phyloP scores from a whole-genome alignment of 1,139 yeast genomes.

The Yamadazyma songkhlaensis region DNA sequence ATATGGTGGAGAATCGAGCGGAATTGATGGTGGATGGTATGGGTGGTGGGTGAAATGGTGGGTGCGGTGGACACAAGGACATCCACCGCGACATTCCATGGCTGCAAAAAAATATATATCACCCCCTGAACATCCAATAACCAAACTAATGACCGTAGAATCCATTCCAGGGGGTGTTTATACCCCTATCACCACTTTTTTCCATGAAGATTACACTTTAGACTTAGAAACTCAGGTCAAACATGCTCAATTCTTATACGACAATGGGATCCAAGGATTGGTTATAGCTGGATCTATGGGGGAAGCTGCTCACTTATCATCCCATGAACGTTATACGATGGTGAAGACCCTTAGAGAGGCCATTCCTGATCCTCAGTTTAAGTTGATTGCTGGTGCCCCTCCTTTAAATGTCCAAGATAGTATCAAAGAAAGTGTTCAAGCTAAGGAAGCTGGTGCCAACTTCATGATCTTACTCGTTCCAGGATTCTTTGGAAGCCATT shows the following conservation, averaged over 20 bases:
- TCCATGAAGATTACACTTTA: slow-evolving; percentile 34
- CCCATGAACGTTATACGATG: slow-evolving; percentile 28
- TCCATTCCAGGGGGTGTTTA: slow-evolving; percentile 33
- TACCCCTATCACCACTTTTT: slow-evolving; percentile 51
- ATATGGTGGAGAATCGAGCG: too few relatives aligned
- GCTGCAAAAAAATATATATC: too few relatives aligned
- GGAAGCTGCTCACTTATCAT: slow-evolving; percentile 34
- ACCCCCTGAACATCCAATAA: too few relatives aligned
- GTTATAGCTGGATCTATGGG: slow-evolving; percentile 50
- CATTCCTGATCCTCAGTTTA: slow-evolving; percentile 25
- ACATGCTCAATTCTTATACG: slow-evolving; percentile 39
- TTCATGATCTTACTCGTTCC: slow-evolving; percentile 31
- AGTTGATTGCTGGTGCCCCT: slow-evolving; percentile 36
- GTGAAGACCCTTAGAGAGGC: slow-evolving; percentile 21
- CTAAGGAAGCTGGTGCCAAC: slow-evolving; percentile 34
- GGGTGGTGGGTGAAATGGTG: too few relatives aligned
- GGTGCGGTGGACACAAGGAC: too few relatives aligned
- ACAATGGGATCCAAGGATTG: slow-evolving; percentile 43
- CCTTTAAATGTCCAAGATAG: slow-evolving; percentile 27
- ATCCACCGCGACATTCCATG: too few relatives aligned
- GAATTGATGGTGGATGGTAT: too few relatives aligned
- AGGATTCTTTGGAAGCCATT: slow-evolving; percentile 32
- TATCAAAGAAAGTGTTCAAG: slow-evolving; percentile 24
- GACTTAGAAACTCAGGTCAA: slow-evolving; percentile 41
- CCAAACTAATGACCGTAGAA: slow-evolving; percentile 11